Evolutionary conservation across 2,329 filamentous ascomycete species (phyloP).

Genomic region (Kalaharituber pfeilii): DNA sequence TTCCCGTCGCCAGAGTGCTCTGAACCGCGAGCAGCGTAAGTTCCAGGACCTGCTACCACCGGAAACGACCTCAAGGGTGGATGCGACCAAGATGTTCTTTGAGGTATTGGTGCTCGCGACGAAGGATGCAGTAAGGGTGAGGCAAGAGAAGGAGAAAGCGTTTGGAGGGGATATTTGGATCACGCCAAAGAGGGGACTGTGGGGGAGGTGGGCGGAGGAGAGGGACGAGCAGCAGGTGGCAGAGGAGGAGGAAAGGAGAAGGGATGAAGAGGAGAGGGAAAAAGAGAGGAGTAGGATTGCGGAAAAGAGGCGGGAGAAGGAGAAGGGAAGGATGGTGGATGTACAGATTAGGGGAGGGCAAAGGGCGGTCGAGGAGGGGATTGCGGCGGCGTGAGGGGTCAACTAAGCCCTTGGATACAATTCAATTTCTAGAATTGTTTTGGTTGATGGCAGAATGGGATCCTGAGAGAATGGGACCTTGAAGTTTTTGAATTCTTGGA

Average conservation of each 20-base stretch:
- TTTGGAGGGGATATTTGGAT: slow-evolving; percentile 43
- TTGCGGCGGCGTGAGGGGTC: too few relatives aligned
- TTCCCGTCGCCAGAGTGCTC: slow-evolving; percentile 49
- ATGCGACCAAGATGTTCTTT: slow-evolving; percentile 99
- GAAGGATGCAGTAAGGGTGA: slow-evolving; percentile 94
- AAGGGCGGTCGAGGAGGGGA: background rate
- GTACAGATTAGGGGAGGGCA: background rate
- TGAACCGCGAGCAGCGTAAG: slow-evolving; percentile 27
- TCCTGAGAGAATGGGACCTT: slow-evolving; percentile 2
- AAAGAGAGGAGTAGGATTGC: slow-evolving; percentile 13
- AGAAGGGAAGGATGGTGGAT: slow-evolving; percentile 8
- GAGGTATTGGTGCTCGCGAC: slow-evolving; percentile 89
- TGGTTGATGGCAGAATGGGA: background rate
- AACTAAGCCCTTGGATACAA: too few relatives aligned
- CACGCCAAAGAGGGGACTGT: slow-evolving; percentile 82
- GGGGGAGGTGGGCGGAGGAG: slow-evolving; percentile 86
- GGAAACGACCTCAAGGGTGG: slow-evolving; percentile 58
- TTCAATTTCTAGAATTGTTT: background rate
- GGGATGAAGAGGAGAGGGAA: slow-evolving; percentile 24
- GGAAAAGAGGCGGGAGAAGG: slow-evolving; percentile 8
- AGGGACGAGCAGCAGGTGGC: slow-evolving; percentile 47
- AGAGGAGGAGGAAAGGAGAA: slow-evolving; percentile 61
- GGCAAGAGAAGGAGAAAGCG: slow-evolving; percentile 63
- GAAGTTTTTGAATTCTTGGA: slow-evolving; percentile 11
- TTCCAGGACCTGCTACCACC: slow-evolving; percentile 89